These are phyloP conservation scores for Mortierella hygrophila DNA, from an alignment of 192 early-diverging fungal genomes.

Conservation along the genomic window DNA sequence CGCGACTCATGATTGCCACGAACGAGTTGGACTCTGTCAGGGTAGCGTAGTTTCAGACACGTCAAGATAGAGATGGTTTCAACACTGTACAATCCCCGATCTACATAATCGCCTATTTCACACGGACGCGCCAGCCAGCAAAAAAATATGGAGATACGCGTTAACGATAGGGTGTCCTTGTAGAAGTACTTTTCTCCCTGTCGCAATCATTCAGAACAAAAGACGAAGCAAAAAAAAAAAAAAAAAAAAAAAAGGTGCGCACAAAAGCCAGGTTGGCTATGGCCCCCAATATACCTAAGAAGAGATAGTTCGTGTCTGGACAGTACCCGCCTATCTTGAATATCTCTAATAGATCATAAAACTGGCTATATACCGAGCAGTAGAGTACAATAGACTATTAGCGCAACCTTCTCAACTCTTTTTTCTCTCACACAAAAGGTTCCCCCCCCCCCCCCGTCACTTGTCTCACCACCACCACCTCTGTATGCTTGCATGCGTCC, in stretches of 20 bases:
- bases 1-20: constrained; percentile 96
- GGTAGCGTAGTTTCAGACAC: constrained; percentile 91
- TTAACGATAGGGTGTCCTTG: not conserved
- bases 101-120: constrained; percentile 85
- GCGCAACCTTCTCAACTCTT: not conserved
- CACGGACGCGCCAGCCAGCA: constrained; percentile 1
- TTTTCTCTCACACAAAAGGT: not conserved
- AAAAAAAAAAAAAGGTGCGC: constrained; percentile 1
- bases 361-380: constrained; percentile 67
- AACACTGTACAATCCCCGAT: constrained; percentile 87
- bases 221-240: not conserved
- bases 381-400: too few relatives aligned
- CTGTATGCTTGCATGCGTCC: not conserved
- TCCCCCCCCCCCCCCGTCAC: too few relatives aligned
- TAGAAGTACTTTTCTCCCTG: not conserved
- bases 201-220: too few relatives aligned
- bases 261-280: not conserved
- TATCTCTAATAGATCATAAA: constrained; percentile 89
- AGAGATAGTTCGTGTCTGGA: constrained; percentile 90
- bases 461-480: too few relatives aligned
- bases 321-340: constrained; percentile 86
- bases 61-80: constrained; percentile 93
- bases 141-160: not conserved
- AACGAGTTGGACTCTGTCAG: constrained; percentile 88
- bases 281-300: constrained; percentile 68